These are phyloP conservation scores for Datura wrightii DNA, from an alignment of 257 asterid genomes.

Conservation along the genomic window DNA sequence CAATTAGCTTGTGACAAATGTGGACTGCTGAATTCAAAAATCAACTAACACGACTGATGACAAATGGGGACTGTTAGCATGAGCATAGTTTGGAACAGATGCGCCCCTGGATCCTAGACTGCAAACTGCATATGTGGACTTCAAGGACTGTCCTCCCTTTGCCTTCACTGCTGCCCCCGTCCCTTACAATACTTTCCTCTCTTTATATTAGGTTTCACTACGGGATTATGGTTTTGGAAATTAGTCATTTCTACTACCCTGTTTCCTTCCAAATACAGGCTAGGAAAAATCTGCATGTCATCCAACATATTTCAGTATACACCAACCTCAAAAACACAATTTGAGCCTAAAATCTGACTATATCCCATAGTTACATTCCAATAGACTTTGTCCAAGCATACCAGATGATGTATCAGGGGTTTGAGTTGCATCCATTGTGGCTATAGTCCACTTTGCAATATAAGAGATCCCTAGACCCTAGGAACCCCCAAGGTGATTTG, in stretches of 20 bases:
- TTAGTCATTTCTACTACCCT: neutral
- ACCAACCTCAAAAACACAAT: no score
- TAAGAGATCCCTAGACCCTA: neutral
- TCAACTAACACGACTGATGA: neutral
- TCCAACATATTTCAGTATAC: no score
- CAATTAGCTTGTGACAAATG: neutral
- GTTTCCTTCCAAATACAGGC: neutral
- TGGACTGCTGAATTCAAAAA: neutral
- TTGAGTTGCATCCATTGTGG: neutral
- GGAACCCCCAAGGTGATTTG: no score
- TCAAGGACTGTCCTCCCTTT: neutral
- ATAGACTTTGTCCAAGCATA: neutral
- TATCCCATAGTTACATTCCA: neutral
- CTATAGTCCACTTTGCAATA: conserved; percentile 1
- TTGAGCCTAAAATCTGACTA: neutral
- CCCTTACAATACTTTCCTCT: neutral
- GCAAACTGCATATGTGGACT: neutral
- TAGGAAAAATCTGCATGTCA: no score
- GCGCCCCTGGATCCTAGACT: neutral
- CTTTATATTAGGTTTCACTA: neutral
- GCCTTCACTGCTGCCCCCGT: neutral
- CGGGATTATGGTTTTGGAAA: neutral
- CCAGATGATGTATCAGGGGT: conserved; percentile 13
- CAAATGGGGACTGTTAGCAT: neutral
- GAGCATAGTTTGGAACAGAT: neutral